phyloP scores from a whole-genome alignment of 768 basidiomycete genomes.

The Suillus tomentosus region DNA sequence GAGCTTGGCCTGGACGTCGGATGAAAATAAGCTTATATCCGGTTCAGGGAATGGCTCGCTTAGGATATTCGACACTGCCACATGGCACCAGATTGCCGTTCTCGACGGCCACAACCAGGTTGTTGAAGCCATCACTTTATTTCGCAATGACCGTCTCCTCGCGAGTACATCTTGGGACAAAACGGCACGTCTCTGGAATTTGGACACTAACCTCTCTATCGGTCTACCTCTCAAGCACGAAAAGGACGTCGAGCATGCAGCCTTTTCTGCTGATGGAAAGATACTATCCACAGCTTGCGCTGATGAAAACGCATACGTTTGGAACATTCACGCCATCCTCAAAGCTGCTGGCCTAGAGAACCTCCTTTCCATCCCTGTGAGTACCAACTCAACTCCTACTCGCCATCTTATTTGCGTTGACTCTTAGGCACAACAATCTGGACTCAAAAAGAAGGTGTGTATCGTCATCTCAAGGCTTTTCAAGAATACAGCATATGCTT shows the following conservation, averaged over 20 bases:
- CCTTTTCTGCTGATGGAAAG: conserved; percentile 12
- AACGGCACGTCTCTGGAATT: conserved; percentile 16
- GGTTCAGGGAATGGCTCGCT: neutral
- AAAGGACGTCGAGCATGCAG: neutral
- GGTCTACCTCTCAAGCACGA: conserved; percentile 2
- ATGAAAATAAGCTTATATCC: conserved; percentile 2
- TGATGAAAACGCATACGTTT: neutral
- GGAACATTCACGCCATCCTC: neutral
- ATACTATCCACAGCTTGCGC: neutral
- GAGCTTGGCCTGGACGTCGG: neutral
- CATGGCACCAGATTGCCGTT: neutral
- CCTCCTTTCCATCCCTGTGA: neutral
- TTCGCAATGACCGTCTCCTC: conserved; percentile 1
- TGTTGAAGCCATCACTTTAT: neutral
- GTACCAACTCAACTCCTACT: neutral
- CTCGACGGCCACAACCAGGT: neutral
- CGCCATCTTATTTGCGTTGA: neutral
- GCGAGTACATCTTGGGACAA: conserved; percentile 5
- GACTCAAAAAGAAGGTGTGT: neutral
- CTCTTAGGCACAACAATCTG: neutral
- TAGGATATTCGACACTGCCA: conserved; percentile 2
- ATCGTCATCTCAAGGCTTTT: neutral
- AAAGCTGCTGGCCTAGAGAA: neutral
- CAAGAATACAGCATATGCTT: neutral
- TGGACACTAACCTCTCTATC: conserved; percentile 5